A percentile compares a stretch with the other conserved stretches of the same genome.
These are phyloP conservation scores for Podila horticola DNA, from an alignment of 192 early-diverging fungal genomes.

Conservation along the genomic window DNA sequence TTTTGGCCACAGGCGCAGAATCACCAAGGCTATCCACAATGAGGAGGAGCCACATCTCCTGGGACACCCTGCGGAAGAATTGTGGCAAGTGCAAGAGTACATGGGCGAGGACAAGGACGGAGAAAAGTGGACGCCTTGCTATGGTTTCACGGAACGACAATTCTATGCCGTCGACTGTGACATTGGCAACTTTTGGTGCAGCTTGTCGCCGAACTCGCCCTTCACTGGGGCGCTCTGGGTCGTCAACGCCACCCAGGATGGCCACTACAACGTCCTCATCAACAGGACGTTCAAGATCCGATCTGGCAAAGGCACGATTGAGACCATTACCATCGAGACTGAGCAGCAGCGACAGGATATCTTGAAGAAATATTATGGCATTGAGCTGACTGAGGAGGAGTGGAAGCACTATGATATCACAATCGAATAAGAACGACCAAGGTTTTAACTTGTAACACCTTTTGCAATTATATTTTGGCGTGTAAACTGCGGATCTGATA, in stretches of 20 bases:
- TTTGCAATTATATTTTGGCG: too few species aligned
- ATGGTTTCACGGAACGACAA: constrained; percentile 18
- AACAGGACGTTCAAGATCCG: constrained; percentile 1
- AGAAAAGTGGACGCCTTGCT: constrained; percentile 19
- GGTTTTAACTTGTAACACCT: too few species aligned
- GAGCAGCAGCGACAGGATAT: constrained; percentile 22
- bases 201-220: constrained; percentile 9
- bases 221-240: constrained; percentile 9
- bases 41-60: constrained; percentile 5
- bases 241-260: constrained; percentile 13
- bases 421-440: neutral
- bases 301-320: neutral
- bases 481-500: too few species aligned
- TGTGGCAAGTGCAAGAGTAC: constrained; percentile 25
- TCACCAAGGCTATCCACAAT: constrained; percentile 9
- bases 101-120: constrained; percentile 2
- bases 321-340: constrained; percentile 7
- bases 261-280: constrained; percentile 3
- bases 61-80: constrained; percentile 2
- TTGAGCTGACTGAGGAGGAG: constrained; percentile 24
- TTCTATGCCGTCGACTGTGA: constrained; percentile 18
- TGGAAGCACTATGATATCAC: constrained; percentile 12
- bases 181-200: constrained; percentile 10
- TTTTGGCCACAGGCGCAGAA: constrained; percentile 19
- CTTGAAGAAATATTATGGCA: constrained; percentile 20